Evolutionary conservation across 2,329 filamentous ascomycete species (phyloP).

Genomic region (Mycosphaerella sp.): DNA sequence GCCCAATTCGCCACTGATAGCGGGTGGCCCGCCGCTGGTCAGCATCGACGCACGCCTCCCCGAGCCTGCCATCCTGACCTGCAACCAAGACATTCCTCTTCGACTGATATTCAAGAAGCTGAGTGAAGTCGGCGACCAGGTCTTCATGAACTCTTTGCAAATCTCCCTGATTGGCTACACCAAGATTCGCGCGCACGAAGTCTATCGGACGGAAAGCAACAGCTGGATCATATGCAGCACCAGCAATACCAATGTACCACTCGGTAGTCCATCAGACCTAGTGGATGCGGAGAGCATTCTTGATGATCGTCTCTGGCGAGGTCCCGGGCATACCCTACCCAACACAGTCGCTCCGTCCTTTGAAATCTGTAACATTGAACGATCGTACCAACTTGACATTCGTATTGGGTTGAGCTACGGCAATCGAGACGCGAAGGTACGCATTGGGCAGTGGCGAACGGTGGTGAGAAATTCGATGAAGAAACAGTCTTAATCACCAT

Average conservation of each 20-base stretch:
- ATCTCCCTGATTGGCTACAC: slow-evolving; percentile 77
- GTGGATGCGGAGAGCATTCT: slow-evolving; percentile 46
- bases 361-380: slow-evolving; percentile 76
- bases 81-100: slow-evolving; percentile 77
- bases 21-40: slow-evolving; percentile 48
- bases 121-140: slow-evolving; percentile 58
- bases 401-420: slow-evolving; percentile 72
- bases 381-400: slow-evolving; percentile 77
- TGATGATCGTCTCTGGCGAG: slow-evolving; percentile 65
- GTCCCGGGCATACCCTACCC: slow-evolving; percentile 55
- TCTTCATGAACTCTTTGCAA: slow-evolving; percentile 73
- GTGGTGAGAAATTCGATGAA: slow-evolving; percentile 17
- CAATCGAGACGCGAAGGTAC: slow-evolving; percentile 43
- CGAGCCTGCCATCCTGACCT: slow-evolving; percentile 80
- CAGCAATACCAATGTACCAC: slow-evolving; percentile 62
- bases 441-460: slow-evolving; percentile 25
- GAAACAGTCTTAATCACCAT: neutral
- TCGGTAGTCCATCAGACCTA: slow-evolving; percentile 54
- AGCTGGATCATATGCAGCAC: slow-evolving; percentile 70
- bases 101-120: slow-evolving; percentile 73
- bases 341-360: slow-evolving; percentile 86
- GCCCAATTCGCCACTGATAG: slow-evolving; percentile 19
- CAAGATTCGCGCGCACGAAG: slow-evolving; percentile 68
- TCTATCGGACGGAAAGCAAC: slow-evolving; percentile 61
- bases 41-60: slow-evolving; percentile 79